These are phyloP conservation scores for Myxozyma sirexii DNA, from an alignment of 805 yeast genomes.

Conservation along the genomic window DNA sequence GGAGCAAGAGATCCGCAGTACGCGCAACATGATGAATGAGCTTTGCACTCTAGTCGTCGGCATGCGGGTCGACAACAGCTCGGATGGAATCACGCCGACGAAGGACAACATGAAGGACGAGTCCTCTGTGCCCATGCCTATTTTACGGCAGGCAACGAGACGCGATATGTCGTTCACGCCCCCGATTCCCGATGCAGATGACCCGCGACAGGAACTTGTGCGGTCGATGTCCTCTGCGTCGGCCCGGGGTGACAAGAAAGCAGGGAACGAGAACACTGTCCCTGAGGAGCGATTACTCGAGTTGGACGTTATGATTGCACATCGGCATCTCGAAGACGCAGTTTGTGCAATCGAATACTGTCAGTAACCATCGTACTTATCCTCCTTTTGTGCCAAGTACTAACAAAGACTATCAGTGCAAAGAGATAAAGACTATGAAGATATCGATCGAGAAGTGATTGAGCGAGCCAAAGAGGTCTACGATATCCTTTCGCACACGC, in stretches of 20 bases:
- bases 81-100: not conserved
- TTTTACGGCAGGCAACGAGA: constrained; percentile 17
- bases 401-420: constrained; percentile 1
- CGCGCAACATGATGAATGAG: constrained; percentile 28
- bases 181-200: not conserved
- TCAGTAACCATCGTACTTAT: constrained; percentile 18
- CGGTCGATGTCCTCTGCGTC: constrained; percentile 14
- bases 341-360: constrained; percentile 38
- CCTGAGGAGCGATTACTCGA: constrained; percentile 64
- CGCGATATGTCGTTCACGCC: constrained; percentile 1
- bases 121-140: constrained; percentile 11
- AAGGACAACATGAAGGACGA: constrained; percentile 2
- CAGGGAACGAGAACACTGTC: not conserved
- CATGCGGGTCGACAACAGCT: constrained; percentile 13
- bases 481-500: constrained; percentile 44
- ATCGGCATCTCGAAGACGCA: constrained; percentile 53
- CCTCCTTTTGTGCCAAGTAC: not conserved
- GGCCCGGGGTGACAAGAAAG: not conserved
- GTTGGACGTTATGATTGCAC: constrained; percentile 64
- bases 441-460: constrained; percentile 35
- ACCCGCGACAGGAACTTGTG: not conserved
- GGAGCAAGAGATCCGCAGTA: constrained; percentile 27
- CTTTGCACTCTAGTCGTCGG: constrained; percentile 19
- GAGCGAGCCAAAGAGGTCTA: constrained; percentile 37
- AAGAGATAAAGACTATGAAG: constrained; percentile 8